Base-by-base conservation (phyloP, 768 basidiomycete species). In the Pleurotus salmoneostramineus region DNA sequence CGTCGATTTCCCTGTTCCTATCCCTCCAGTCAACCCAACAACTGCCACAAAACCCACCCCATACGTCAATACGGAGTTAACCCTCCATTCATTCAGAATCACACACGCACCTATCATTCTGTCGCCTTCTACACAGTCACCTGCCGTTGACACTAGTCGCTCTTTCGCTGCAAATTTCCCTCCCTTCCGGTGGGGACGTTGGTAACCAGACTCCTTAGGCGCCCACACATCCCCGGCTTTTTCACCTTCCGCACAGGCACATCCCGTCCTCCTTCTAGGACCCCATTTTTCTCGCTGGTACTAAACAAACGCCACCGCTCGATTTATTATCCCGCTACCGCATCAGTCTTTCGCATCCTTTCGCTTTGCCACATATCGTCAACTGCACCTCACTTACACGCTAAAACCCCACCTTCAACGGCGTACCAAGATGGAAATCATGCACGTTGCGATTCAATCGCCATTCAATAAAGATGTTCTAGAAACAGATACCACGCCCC, bases 1-100 rank as follows among this genome's bases (percentile, higher is more conserved):
- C 10, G 94, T 91, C 0, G 95, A 97, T 74, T 99, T 99, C 55
- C 96, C 95, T 5, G 94, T 95, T 17, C 95, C 93, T 58, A 99
- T 98, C 2, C 95, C 93, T 6, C 97, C 97, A 32, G 96, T 98
- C 17, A 99, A 83, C 42, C 97, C 96, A 60, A 97, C 83, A 58
- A 98, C 95, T 96, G n/a, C 21, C 21, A 27, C 21, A 27, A 27
- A 27, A 27, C 21, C 2, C 21, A 27, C 21, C 21, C 21, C 21
- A 27, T 27, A 27, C 21, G 21, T 27, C 21, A 27, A 27, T 27
- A 27, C 21, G 21, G 21, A 27, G 44, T 45, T 45, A 45, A 3
- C 44, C 6, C 44, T 27, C 44, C 3, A 40, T 40, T 3, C 44
- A 45, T 15, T 17, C 44, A 11, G 17, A 11, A 11, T 14, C 6